Percentiles rank a stretch among this genome's conserved stretches.
Conservation (phyloP, 352 stramenopile species). For the Globisporangium canariense region DNA sequence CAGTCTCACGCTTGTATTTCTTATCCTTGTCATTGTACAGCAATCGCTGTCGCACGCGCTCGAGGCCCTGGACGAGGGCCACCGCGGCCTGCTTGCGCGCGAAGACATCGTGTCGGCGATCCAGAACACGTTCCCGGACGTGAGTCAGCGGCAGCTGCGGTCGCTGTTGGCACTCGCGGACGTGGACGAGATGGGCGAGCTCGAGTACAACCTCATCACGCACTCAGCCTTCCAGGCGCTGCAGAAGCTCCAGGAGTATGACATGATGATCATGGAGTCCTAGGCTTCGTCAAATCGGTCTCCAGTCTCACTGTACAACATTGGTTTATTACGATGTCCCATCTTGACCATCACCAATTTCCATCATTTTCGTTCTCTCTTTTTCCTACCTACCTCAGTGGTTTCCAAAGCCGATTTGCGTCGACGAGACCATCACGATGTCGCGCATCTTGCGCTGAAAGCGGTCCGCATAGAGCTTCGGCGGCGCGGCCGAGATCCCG, state of each 20-base stretch:
- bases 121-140: conserved; percentile 59
- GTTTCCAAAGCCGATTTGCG: conserved; percentile 48
- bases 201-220: conserved; percentile 66
- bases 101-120: conserved; percentile 57
- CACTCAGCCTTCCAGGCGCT: conserved; percentile 72
- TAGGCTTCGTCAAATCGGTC: conserved; percentile 17
- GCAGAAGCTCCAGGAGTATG: conserved; percentile 83
- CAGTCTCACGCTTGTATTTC: not conserved
- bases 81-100: conserved; percentile 47
- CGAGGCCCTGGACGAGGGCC: conserved; percentile 63
- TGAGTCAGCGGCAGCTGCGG: conserved; percentile 57
- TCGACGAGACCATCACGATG: conserved; percentile 77
- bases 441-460: conserved; percentile 84
- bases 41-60: conserved; percentile 57
- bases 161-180: conserved; percentile 65
- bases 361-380: conserved; percentile 21
- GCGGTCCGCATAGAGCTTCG: conserved; percentile 65
- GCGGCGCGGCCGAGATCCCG: conserved; percentile 78
- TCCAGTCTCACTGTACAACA: conserved; percentile 8
- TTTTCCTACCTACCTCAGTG: conserved; percentile 10
- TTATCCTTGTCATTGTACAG: conserved; percentile 14
- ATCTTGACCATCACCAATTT: conserved; percentile 16
- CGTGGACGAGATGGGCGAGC: conserved; percentile 60
- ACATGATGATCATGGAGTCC: conserved; percentile 72
- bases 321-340: conserved; percentile 9